Percentiles rank a stretch among this genome's conserved stretches.
Evolutionary conservation across 345 rosid species (phyloP).

Genomic region (Citrus maxima): DNA sequence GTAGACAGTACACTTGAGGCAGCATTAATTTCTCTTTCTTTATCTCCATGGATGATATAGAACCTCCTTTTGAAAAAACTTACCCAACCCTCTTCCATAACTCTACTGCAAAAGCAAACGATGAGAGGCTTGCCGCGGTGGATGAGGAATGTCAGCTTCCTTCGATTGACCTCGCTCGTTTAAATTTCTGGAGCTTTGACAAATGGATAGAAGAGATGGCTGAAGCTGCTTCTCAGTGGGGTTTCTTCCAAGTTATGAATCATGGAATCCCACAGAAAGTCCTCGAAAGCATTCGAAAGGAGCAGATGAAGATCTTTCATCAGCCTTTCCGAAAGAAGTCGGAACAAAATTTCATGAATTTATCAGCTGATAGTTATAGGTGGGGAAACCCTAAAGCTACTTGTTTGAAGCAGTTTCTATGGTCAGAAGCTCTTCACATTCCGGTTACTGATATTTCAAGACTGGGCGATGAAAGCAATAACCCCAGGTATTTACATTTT

Average conservation of each 20-base stretch:
- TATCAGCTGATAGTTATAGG: conserved; percentile 40
- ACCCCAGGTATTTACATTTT: conserved; percentile 35
- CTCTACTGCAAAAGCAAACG: not conserved
- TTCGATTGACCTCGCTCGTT: conserved; percentile 40
- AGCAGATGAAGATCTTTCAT: conserved; percentile 44
- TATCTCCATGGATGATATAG: conserved; percentile 15
- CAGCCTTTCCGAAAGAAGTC: conserved; percentile 46
- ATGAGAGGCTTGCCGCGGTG: not conserved
- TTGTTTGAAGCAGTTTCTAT: conserved; percentile 45
- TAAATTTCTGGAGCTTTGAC: conserved; percentile 15
- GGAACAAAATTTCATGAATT: conserved; percentile 26
- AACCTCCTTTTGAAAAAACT: conserved; percentile 32
- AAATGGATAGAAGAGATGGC: conserved; percentile 41
- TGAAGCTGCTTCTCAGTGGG: conserved; percentile 61
- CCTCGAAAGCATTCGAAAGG: conserved; percentile 34
- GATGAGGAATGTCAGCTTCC: conserved; percentile 40
- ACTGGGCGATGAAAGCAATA: conserved; percentile 23
- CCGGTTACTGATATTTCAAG: conserved; percentile 41
- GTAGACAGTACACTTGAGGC: not conserved
- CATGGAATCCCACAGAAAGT: conserved; percentile 54
- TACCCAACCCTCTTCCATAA: conserved; percentile 21
- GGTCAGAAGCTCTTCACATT: conserved; percentile 77
- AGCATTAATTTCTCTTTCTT: not conserved
- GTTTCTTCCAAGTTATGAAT: conserved; percentile 67
- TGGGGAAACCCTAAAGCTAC: conserved; percentile 84